Conservation (phyloP, 2,329 filamentous ascomycete species). For the Orbilia ellipsospora region DNA sequence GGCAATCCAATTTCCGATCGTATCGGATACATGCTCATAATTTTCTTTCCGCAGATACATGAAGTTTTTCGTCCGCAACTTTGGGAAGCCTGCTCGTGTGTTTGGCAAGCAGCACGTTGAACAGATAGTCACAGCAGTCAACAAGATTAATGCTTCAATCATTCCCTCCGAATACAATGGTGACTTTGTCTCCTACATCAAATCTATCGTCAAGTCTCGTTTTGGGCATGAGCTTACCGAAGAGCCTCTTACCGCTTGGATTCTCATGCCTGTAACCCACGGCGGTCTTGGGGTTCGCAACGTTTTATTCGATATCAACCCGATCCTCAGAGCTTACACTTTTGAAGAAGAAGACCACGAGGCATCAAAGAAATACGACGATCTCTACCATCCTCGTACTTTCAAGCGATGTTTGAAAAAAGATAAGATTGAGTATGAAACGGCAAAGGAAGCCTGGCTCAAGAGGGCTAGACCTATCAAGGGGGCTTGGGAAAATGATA, state of each 20-base stretch:
- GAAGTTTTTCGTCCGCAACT: conserved; percentile 70
- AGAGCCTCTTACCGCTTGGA: conserved; percentile 64
- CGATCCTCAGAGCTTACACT: conserved; percentile 61
- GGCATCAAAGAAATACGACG: conserved; percentile 59
- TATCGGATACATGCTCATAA: conserved; percentile 68
- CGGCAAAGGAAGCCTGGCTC: conserved; percentile 30
- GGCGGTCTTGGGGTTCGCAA: conserved; percentile 66
- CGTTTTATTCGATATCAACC: conserved; percentile 64
- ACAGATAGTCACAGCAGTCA: conserved; percentile 67
- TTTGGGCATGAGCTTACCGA: conserved; percentile 64
- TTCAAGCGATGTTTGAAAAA: conserved; percentile 48
- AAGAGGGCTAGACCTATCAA: conserved; percentile 13
- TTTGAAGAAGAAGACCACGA: conserved; percentile 61
- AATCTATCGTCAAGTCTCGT: conserved; percentile 66
- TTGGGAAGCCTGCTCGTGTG: conserved; percentile 67
- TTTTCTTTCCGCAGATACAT: conserved; percentile 58
- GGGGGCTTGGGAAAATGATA: conserved; percentile 24
- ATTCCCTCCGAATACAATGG: conserved; percentile 63
- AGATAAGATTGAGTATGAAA: conserved; percentile 38
- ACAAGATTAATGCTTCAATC: conserved; percentile 67
- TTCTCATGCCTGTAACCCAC: conserved; percentile 65
- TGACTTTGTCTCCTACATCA: conserved; percentile 70
- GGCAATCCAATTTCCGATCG: conserved; percentile 64
- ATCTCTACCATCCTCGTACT: conserved; percentile 46
- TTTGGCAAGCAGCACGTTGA: conserved; percentile 70